Base-by-base conservation (phyloP, 2,329 filamentous ascomycete genomes). In the Aspergillus niger region DNA sequence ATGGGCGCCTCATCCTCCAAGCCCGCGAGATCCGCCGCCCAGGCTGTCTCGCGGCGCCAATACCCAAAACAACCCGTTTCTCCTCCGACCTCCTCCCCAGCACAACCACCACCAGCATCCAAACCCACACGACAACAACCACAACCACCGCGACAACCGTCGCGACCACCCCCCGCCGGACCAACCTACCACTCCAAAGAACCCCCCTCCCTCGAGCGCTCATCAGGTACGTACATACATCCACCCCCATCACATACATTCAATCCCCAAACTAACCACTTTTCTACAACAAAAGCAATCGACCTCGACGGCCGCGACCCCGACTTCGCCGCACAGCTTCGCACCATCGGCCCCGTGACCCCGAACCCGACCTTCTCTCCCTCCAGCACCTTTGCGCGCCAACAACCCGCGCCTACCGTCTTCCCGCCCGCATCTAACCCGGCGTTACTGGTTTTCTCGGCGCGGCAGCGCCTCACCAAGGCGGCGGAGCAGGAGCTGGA, bases 261-360 rank as follows among this genome's bases (percentile, higher is more conserved):
- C 32, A 57, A 43, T 38, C 22, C 7, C n/a, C 8, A 56, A 56
- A 57, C 38, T 50, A 56, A 51, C 58, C 59, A 60, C 5, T 7
- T 28, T 20, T 7, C 8, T 20, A 51, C 26, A 41, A 20, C 53
- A 54, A 26, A 44, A 84, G 83, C 82, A 53, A 82, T 88, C 63
- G 83, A 87, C 66, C 79, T 85, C 68, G 86, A 89, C 69, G 85
- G 80, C 58, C 82, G 81, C 60, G 86, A 88, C 70, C 85, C 85
- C 1, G 79, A 83, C 70, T 94, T 83, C 85, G 90, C 93, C 82
- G 89, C 86, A 72, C 96, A 92, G 65, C 91, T 98, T 63, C 90
- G 88, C 68, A 78, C 76, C 49, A 78, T 88, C 60, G 86, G 85
- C 59, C 81, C 84, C 57, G 85, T 87, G 7, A 82, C 81, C 57